Evolutionary conservation across 805 yeast genomes (phyloP), one percentile per base, ranked within the genome.

Genomic region (Candida ipomoeae): DNA sequence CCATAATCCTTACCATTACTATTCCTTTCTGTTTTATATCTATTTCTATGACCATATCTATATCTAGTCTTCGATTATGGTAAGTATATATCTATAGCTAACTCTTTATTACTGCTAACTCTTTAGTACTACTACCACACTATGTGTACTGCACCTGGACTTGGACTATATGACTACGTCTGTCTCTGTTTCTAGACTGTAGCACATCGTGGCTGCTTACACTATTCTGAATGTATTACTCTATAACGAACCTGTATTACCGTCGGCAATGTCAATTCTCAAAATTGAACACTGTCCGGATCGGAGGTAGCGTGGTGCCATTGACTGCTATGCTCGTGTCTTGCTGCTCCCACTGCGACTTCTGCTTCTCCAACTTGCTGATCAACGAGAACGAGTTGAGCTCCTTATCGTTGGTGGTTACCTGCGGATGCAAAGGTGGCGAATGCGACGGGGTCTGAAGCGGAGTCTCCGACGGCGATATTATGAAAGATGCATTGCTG

Each of bases 371-470:
- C 44, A 69, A 57, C 53, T 62, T 65, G 51, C 61, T 57, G 40
- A 64, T 54, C 48, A 67, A 55, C 38, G 58, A 60, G 18, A 61
- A 49, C 31, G 66, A 58, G 45, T 58, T 61, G 45, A 60, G 44
- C 13, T 50, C 59, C 39, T 52, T 49, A 6, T 52, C 59, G 48
- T 42, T 47, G n/a, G 31, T 47, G 14, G 33, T 21, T 29, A 35
- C 40, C 49, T 61, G 63, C 2, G 75, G 67, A 39, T 59, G 63
- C 40, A 77, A 56, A 42, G 66, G 75, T n/a, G 82, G 82, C 43
- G 78, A 71, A 49, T 78, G 81, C 29, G 70, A 57, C 13, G 80
- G 80, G 0, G 81, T 78, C 50, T 74, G 77, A 38, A 77, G 55
- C 10, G 82, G 82, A 6, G 82, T 78, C 13, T 75, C 80, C 46